A percentile compares a stretch with the other conserved stretches of the same genome.
Conservation (phyloP, 1,284 basidiomycete species). For the Phenoliferia sp. region DNA sequence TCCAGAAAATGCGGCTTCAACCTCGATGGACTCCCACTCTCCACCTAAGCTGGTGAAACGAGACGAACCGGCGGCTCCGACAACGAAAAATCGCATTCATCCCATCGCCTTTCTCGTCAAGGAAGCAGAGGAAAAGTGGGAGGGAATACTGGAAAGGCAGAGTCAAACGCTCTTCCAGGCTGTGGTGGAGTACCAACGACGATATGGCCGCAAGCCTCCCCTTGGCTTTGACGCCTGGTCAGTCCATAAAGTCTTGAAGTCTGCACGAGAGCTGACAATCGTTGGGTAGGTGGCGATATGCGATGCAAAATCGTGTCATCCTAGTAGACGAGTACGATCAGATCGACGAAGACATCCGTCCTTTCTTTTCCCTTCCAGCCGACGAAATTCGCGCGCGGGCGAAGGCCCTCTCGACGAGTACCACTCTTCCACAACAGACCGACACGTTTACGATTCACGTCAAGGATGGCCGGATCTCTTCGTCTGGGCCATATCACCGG, state of each 20-base stretch:
- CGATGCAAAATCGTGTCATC: constrained; percentile 30
- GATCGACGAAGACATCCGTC: constrained; percentile 30
- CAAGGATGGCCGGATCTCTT: constrained; percentile 10
- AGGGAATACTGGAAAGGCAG: constrained; percentile 14
- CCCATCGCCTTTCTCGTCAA: constrained; percentile 25
- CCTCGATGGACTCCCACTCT: too few relatives aligned
- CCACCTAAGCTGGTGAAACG: neutral
- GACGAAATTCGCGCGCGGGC: constrained; percentile 14
- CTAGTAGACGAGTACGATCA: constrained; percentile 39
- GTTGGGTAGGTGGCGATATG: constrained; percentile 32
- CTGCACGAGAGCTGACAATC: neutral
- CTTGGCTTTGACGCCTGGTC: constrained; percentile 36
- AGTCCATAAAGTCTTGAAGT: neutral
- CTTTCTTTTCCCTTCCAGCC: constrained; percentile 31
- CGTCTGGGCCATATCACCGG: neutral
- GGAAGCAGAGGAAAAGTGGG: constrained; percentile 21
- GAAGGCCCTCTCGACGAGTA: constrained; percentile 1
- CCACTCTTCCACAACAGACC: constrained; percentile 3
- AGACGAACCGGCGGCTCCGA: neutral
- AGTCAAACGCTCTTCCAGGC: constrained; percentile 33
- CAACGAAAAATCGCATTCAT: constrained; percentile 17
- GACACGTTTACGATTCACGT: constrained; percentile 16
- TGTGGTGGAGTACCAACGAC: constrained; percentile 31
- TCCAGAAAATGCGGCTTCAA: too few relatives aligned
- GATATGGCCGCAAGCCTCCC: constrained; percentile 32